Conservation (phyloP, 805 yeast genomes). For the Ogataea philodendri region DNA sequence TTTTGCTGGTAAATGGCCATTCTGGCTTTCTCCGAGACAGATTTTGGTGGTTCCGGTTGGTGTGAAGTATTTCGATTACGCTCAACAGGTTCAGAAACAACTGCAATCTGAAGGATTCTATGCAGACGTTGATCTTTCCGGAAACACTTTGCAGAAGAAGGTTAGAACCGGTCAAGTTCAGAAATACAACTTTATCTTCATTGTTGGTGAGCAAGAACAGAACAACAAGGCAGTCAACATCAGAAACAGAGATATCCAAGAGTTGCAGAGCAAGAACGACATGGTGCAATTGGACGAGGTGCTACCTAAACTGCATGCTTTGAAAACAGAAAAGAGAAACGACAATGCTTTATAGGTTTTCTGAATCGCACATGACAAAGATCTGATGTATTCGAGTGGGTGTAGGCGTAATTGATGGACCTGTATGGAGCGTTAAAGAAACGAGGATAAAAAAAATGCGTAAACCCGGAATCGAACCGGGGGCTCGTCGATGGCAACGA, state of each 20-base stretch:
- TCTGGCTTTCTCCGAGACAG: constrained; percentile 99
- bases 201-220: constrained; percentile 96
- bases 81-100: constrained; percentile 70
- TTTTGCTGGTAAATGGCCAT: constrained; percentile 99
- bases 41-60: constrained; percentile 95
- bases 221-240: constrained; percentile 78
- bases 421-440: too few relatives aligned
- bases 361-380: too few relatives aligned
- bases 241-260: constrained; percentile 93
- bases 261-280: constrained; percentile 89
- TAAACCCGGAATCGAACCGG: constrained; percentile 32
- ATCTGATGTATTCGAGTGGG: too few relatives aligned
- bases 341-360: constrained; percentile 54
- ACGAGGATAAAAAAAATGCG: constrained; percentile 24
- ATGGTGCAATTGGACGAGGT: constrained; percentile 73
- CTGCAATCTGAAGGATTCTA: constrained; percentile 75
- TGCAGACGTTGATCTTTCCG: constrained; percentile 90
- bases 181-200: constrained; percentile 92
- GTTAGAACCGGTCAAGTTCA: constrained; percentile 93
- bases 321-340: constrained; percentile 71
- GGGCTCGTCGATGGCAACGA: constrained; percentile 33
- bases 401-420: too few relatives aligned
- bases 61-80: constrained; percentile 87
- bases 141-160: constrained; percentile 97
- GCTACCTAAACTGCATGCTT: constrained; percentile 59